Base-by-base conservation (phyloP, 1,284 basidiomycete species). In the Ustilago nuda region DNA sequence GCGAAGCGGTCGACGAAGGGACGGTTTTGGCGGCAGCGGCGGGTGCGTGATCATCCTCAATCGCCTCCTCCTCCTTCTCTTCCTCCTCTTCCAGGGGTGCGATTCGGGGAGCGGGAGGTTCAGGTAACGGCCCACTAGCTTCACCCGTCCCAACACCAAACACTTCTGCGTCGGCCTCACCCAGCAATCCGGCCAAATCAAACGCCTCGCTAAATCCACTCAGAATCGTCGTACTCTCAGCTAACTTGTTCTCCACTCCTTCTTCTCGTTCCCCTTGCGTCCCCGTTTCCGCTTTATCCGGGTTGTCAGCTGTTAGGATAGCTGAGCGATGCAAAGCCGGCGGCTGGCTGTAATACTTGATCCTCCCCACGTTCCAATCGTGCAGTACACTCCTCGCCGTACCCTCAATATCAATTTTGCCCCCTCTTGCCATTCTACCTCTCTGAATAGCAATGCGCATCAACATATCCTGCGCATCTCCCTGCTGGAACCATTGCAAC, bases 281-380 rank as follows among this genome's bases (percentile, higher is more conserved):
- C 23, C 27, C 53, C 4, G 11, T 5, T 13, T 51, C 43, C 57
- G 43, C 58, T 70, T 50, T 48, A 11, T 66, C 13, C 1, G 37
- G 36, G 3, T 69, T 41, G 12, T 66, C 23, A 1, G 43, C 37
- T 2, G 74, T 54, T 7, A 77, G 53, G 32, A 77, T 61, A 19
- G 75, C 75, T 12, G 66, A 70, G 3, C 66, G 59, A 61, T 77
- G 75, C 55, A 77, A 27, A 4, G 66, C 58, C 0, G 96, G 95
- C 2, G 95, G 93, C 1, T 88, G 86, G 1, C 94, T 93, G 87
- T 89, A 93, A 87, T 94, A 98, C 0, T 92, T 92, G 32, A 98
- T 98, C 84, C 94, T 95, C 82, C 98, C 94, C 74, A 93, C 91
- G 84, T 98, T 98, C 95, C 96, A 98, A 85, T 99, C 96, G 54